Evolutionary conservation across 768 basidiomycete species (phyloP).

Genomic region (Suillus brevipes): DNA sequence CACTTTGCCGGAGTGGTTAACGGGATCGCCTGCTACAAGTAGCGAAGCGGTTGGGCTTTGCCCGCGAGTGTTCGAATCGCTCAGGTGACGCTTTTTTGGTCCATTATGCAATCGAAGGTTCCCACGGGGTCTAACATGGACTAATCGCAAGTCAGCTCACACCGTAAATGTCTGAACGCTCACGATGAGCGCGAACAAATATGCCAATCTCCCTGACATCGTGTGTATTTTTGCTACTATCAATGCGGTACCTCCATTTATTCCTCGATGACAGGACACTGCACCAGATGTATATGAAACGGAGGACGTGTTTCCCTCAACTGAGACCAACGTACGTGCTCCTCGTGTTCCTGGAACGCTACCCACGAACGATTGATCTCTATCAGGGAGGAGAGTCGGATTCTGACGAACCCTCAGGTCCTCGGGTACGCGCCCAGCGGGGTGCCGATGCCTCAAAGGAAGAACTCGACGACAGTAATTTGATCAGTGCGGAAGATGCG

Average conservation of each 20-base stretch:
- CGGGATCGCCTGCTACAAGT: conserved; percentile 71
- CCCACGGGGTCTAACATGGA: neutral
- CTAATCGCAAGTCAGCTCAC: neutral
- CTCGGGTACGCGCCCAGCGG: conserved; percentile 30
- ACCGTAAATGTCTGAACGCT: neutral
- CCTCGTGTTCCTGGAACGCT: neutral
- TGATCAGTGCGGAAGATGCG: conserved; percentile 69
- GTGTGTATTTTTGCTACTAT: conserved; percentile 44
- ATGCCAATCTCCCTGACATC: conserved; percentile 89
- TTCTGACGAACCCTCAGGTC: conserved; percentile 59
- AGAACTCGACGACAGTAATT: conserved; percentile 66
- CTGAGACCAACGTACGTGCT: conserved; percentile 50
- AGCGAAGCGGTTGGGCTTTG: conserved; percentile 58
- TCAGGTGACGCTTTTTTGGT: conserved; percentile 52
- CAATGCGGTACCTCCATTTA: conserved; percentile 3
- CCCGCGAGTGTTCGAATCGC: conserved; percentile 65
- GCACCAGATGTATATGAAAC: conserved; percentile 94
- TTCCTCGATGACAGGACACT: conserved; percentile 60
- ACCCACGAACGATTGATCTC: conserved; percentile 13
- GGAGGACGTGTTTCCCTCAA: conserved; percentile 66
- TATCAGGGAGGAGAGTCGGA: conserved; percentile 60
- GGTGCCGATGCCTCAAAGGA: conserved; percentile 48
- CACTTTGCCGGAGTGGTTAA: conserved; percentile 97
- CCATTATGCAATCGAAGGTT: neutral
- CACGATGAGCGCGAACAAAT: conserved; percentile 71